Evolutionary conservation across 2,329 filamentous ascomycete genomes (phyloP).

Genomic region (Neofusicoccum sp.): DNA sequence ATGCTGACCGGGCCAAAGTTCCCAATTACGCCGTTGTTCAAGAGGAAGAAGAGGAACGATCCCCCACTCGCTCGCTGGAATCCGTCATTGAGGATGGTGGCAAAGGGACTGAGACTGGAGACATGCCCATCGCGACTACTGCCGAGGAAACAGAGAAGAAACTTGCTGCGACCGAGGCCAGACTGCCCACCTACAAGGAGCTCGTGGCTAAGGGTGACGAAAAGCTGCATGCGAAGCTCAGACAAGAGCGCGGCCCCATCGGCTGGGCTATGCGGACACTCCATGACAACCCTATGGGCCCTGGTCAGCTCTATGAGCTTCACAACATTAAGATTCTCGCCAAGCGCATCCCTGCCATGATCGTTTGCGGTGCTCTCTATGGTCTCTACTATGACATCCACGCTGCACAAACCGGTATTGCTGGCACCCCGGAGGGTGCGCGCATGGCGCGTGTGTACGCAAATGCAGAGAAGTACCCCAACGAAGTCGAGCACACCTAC

Average conservation of each 20-base stretch:
- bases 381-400: slow-evolving; percentile 83
- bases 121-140: slow-evolving; percentile 25
- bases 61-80: slow-evolving; percentile 36
- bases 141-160: slow-evolving; percentile 39
- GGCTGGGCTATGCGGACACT: slow-evolving; percentile 82
- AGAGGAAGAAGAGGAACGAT: slow-evolving; percentile 57
- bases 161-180: slow-evolving; percentile 51
- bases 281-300: slow-evolving; percentile 71
- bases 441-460: slow-evolving; percentile 72
- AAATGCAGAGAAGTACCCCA: slow-evolving; percentile 39
- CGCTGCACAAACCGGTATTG: slow-evolving; percentile 69
- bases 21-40: slow-evolving; percentile 80
- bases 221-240: slow-evolving; percentile 65
- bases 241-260: slow-evolving; percentile 66
- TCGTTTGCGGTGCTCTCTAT: slow-evolving; percentile 67
- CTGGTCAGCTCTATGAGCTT: slow-evolving; percentile 73
- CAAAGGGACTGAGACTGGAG: slow-evolving; percentile 22
- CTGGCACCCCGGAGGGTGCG: slow-evolving; percentile 71
- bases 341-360: slow-evolving; percentile 70
- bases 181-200: slow-evolving; percentile 63
- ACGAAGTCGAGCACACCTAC: slow-evolving; percentile 42
- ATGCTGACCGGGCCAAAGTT: slow-evolving; percentile 59
- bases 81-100: slow-evolving; percentile 34
- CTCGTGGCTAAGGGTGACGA: slow-evolving; percentile 60
- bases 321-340: slow-evolving; percentile 66